Conservation (phyloP, 257 asterid species). For the Euphrasia confusa region DNA sequence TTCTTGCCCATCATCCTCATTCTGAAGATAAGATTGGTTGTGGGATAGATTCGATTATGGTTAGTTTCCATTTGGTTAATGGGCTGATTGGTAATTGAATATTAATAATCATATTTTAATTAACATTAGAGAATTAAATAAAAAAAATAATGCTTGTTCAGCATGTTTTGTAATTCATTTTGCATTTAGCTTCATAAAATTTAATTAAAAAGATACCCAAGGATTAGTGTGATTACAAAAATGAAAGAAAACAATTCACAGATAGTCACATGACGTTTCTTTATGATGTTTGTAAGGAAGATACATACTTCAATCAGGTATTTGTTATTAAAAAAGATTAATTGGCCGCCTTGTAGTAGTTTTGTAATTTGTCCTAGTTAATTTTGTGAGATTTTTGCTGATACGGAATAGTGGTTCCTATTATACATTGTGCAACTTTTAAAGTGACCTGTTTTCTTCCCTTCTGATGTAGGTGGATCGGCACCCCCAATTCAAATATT, state of each 20-base stretch:
- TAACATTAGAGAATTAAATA: constrained; percentile 1
- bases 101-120: not conserved
- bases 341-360: not conserved
- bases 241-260: not conserved
- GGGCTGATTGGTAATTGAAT: not conserved
- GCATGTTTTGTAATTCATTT: not conserved
- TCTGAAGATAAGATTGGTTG: constrained; percentile 80
- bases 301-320: not conserved
- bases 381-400: too few species aligned
- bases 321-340: not conserved
- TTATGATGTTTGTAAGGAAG: not conserved
- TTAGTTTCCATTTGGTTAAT: constrained; percentile 33
- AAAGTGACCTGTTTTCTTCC: not conserved
- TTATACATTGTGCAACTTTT: not conserved
- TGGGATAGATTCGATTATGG: constrained; percentile 96
- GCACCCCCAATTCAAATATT: constrained; percentile 74
- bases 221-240: not conserved
- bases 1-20: constrained; percentile 89
- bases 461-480: constrained; percentile 62
- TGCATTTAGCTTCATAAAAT: constrained; percentile 10
- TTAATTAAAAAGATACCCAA: not conserved
- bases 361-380: not conserved
- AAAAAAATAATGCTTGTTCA: not conserved
- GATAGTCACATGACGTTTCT: not conserved
- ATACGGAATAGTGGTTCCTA: not conserved